These are phyloP conservation scores for Colletotrichum echinochloae DNA, from an alignment of 2,329 filamentous ascomycete genomes.

Conservation along the genomic window DNA sequence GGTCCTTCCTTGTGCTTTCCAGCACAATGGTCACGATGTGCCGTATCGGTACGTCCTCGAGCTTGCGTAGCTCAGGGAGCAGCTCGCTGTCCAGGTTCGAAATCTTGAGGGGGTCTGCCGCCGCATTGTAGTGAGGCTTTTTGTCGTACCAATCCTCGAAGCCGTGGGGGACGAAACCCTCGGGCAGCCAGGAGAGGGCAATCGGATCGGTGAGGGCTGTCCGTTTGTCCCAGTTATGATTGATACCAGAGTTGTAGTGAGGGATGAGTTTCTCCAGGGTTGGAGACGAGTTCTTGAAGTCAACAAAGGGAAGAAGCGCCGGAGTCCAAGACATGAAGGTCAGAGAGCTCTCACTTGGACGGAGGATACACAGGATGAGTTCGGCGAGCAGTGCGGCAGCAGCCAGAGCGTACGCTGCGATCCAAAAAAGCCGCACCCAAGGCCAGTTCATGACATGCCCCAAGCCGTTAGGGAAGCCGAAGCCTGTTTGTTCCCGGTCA, in stretches of 20 bases:
- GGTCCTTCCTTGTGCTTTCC: conserved; percentile 52
- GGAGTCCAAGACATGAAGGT: conserved; percentile 53
- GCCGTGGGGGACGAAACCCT: conserved; percentile 30
- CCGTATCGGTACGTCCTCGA: conserved; percentile 46
- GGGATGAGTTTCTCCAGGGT: conserved; percentile 45
- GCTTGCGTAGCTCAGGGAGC: conserved; percentile 36
- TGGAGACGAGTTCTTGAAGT: conserved; percentile 47
- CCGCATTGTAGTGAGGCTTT: conserved; percentile 47
- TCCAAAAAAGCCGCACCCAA: neutral
- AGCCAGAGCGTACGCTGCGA: neutral
- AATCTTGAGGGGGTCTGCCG: conserved; percentile 49
- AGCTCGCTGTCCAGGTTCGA: conserved; percentile 49
- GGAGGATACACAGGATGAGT: conserved; percentile 35
- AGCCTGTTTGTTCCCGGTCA: neutral
- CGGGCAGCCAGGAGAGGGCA: conserved; percentile 46
- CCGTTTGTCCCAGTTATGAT: conserved; percentile 46
- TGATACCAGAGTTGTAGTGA: conserved; percentile 43
- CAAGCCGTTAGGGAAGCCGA: neutral
- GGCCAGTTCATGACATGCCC: neutral
- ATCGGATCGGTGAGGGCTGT: conserved; percentile 46
- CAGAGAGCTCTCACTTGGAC: conserved; percentile 48
- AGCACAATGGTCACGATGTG: conserved; percentile 52
- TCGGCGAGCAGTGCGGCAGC: neutral
- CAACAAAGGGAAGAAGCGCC: conserved; percentile 50
- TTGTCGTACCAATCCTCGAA: conserved; percentile 47